Conservation (phyloP, 345 rosid genomes). For the Streptanthus diversifolius region DNA sequence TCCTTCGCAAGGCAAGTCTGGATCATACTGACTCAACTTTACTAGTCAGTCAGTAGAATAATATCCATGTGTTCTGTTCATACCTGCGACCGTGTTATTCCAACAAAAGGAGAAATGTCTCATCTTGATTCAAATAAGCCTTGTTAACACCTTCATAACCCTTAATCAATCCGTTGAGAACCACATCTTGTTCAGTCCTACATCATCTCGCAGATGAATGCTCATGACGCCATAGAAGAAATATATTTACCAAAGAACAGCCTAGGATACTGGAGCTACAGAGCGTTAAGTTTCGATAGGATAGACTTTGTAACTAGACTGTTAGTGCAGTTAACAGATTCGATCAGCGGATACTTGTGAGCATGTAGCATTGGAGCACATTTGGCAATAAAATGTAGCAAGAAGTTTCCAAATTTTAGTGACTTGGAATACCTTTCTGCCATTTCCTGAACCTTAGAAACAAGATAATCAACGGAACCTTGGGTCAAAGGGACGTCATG, state of each 20-base stretch:
- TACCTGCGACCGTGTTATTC: too few relatives aligned
- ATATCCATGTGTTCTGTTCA: too few relatives aligned
- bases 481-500: constrained; percentile 52
- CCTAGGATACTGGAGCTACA: constrained; percentile 32
- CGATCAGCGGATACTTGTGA: constrained; percentile 47
- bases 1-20: neutral
- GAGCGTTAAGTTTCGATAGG: constrained; percentile 49
- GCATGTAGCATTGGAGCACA: constrained; percentile 44
- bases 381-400: constrained; percentile 53
- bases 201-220: neutral
- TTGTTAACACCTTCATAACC: neutral
- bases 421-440: constrained; percentile 51
- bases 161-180: neutral
- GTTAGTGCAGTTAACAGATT: constrained; percentile 57
- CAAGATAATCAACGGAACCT: constrained; percentile 58
- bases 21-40: neutral
- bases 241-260: neutral
- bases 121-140: neutral
- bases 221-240: neutral
- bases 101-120: neutral
- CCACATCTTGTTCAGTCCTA: neutral
- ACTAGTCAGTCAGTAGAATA: neutral
- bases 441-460: constrained; percentile 33
- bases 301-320: constrained; percentile 64
- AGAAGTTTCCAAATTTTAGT: constrained; percentile 65